A percentile compares a stretch with the other conserved stretches of the same genome.
phyloP scores from a whole-genome alignment of 352 stramenopile genomes.

The Pythium rhizo-oryzae region DNA sequence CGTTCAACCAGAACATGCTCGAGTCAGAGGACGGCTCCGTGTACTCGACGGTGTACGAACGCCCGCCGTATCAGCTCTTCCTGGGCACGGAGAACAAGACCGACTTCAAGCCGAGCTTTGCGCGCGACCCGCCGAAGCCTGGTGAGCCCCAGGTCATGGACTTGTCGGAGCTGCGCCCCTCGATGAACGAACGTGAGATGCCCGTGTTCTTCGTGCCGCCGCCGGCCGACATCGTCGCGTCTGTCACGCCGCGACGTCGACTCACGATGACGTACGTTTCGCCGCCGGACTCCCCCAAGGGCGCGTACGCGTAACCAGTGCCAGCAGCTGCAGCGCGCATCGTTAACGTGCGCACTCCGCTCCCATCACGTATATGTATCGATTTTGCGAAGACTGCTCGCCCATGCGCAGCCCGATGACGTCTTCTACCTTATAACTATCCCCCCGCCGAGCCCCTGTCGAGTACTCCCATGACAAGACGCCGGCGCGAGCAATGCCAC shows the following conservation, averaged over 20 bases:
- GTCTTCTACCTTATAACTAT: background rate
- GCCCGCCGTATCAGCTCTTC: slow-evolving; percentile 67
- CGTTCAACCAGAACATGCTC: slow-evolving; percentile 24
- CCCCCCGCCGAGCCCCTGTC: background rate
- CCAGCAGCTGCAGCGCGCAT: too few species aligned
- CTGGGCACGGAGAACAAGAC: slow-evolving; percentile 53
- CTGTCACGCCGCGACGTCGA: slow-evolving; percentile 42
- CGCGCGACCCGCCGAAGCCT: slow-evolving; percentile 34
- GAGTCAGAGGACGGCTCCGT: slow-evolving; percentile 34
- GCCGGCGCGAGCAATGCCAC: background rate
- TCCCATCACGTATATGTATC: background rate
- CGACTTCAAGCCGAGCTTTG: slow-evolving; percentile 50
- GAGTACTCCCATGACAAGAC: background rate
- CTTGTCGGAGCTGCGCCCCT: slow-evolving; percentile 55
- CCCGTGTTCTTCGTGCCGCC: slow-evolving; percentile 71
- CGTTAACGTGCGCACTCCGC: too few species aligned
- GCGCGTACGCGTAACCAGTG: slow-evolving; percentile 12
- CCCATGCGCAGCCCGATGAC: background rate
- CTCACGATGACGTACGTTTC: slow-evolving; percentile 35
- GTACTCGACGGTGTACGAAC: slow-evolving; percentile 55
- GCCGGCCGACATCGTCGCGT: slow-evolving; percentile 16
- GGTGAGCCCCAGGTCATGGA: slow-evolving; percentile 34
- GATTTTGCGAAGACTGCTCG: background rate
- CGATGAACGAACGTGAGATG: slow-evolving; percentile 52
- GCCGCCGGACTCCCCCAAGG: slow-evolving; percentile 7